phyloP scores from a whole-genome alignment of 345 rosid species.

The Heritiera fomes region DNA sequence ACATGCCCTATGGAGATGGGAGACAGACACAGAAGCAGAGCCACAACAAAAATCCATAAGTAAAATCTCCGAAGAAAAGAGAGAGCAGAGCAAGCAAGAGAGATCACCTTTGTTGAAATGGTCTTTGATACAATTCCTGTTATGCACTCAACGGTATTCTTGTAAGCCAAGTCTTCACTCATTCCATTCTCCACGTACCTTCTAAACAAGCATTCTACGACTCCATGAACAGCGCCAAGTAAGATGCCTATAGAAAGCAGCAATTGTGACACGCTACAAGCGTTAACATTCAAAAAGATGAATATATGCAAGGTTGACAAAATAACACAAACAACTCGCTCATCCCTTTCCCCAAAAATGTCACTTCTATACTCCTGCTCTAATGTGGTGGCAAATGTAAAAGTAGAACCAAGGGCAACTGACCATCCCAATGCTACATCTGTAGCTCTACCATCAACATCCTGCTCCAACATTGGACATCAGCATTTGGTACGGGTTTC shows the following conservation, averaged over 20 bases:
- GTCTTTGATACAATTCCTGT: slow-evolving; percentile 54
- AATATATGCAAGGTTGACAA: slow-evolving; percentile 11
- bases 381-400: slow-evolving; percentile 56
- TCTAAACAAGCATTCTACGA: slow-evolving; percentile 56
- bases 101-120: slow-evolving; percentile 52
- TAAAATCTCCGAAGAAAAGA: slow-evolving; percentile 13
- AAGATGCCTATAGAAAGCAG: slow-evolving; percentile 42
- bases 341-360: slow-evolving; percentile 66
- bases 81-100: background rate
- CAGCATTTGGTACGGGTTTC: background rate
- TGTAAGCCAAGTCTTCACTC: slow-evolving; percentile 54
- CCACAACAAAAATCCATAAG: background rate
- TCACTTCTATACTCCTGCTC: slow-evolving; percentile 64
- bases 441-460: slow-evolving; percentile 60
- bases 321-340: slow-evolving; percentile 26
- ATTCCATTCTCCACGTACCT: slow-evolving; percentile 55
- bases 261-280: background rate
- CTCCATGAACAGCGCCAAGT: slow-evolving; percentile 65
- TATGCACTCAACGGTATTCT: slow-evolving; percentile 63
- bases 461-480: slow-evolving; percentile 28
- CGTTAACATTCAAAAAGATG: background rate
- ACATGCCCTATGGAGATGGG: slow-evolving; percentile 45
- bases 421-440: slow-evolving; percentile 36
- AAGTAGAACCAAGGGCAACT: slow-evolving; percentile 61
- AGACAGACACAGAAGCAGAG: slow-evolving; percentile 23